Conservation (phyloP, 345 rosid species). For the Capsella bursapastoris region DNA sequence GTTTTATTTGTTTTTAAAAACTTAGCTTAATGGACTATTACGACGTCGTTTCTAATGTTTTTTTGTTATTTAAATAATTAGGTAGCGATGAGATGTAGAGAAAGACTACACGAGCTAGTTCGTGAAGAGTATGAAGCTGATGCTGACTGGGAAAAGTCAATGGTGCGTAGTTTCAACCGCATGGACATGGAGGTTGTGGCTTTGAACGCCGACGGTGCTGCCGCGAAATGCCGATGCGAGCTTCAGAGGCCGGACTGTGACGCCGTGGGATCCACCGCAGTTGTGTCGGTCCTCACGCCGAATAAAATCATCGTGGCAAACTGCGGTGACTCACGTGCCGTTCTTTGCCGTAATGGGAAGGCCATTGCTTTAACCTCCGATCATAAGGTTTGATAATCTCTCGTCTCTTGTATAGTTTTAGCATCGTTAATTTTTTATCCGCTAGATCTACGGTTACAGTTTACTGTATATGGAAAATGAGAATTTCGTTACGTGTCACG, state of each 20-base stretch:
- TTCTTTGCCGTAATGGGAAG: conserved; percentile 73
- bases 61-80: background rate
- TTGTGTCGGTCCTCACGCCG: conserved; percentile 70
- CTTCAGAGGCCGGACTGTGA: conserved; percentile 70
- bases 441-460: conserved; percentile 42
- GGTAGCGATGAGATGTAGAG: conserved; percentile 73
- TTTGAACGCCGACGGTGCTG: conserved; percentile 28
- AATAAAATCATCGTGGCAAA: conserved; percentile 76
- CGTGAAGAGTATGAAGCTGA: conserved; percentile 53
- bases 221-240: conserved; percentile 62
- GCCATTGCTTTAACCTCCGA: conserved; percentile 75
- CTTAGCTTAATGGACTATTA: background rate
- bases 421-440: background rate
- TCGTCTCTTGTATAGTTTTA: background rate
- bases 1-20: background rate
- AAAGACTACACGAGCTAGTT: conserved; percentile 68
- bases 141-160: conserved; percentile 56
- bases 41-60: background rate
- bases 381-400: conserved; percentile 63
- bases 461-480: conserved; percentile 15
- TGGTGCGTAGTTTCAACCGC: conserved; percentile 68
- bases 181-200: conserved; percentile 67
- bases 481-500: conserved; percentile 38
- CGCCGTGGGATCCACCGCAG: conserved; percentile 92
- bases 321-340: conserved; percentile 97